These are phyloP conservation scores for Cucurbita maxima DNA, from an alignment of 306 rosid genomes.

Conservation along the genomic window DNA sequence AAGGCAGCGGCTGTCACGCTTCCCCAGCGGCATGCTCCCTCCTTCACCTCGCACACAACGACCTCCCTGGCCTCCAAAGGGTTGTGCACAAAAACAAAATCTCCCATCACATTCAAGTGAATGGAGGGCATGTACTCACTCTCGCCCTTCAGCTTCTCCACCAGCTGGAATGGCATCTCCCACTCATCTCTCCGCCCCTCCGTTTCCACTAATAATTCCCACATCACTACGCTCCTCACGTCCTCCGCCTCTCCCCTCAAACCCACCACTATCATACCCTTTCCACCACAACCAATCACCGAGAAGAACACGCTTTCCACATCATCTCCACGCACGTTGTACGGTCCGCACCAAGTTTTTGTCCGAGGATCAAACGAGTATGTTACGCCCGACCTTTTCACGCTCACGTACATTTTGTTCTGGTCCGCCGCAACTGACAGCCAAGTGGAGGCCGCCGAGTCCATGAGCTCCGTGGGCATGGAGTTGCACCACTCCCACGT, in stretches of 20 bases:
- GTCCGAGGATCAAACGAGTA: not conserved
- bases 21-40: slow-evolving; percentile 30
- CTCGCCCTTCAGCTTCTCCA: slow-evolving; percentile 23
- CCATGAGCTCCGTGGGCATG: not conserved
- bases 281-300: not conserved
- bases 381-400: not conserved
- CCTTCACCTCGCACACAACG: slow-evolving; percentile 26
- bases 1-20: slow-evolving; percentile 22
- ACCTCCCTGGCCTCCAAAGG: slow-evolving; percentile 19
- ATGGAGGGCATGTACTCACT: slow-evolving; percentile 24
- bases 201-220: not conserved
- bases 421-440: not conserved
- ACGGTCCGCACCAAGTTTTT: not conserved
- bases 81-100: slow-evolving; percentile 31
- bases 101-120: slow-evolving; percentile 23
- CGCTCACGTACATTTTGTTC: not conserved
- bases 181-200: not conserved
- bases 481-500: not conserved
- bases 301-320: not conserved
- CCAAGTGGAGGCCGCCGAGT: not conserved
- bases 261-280: not conserved
- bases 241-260: not conserved
- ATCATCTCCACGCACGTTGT: not conserved
- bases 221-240: not conserved
- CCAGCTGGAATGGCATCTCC: slow-evolving; percentile 16